Percentiles rank a stretch among this genome's conserved stretches.
These are phyloP conservation scores for Cymbidium sinense DNA, from an alignment of 106 monocot genomes.

Conservation along the genomic window DNA sequence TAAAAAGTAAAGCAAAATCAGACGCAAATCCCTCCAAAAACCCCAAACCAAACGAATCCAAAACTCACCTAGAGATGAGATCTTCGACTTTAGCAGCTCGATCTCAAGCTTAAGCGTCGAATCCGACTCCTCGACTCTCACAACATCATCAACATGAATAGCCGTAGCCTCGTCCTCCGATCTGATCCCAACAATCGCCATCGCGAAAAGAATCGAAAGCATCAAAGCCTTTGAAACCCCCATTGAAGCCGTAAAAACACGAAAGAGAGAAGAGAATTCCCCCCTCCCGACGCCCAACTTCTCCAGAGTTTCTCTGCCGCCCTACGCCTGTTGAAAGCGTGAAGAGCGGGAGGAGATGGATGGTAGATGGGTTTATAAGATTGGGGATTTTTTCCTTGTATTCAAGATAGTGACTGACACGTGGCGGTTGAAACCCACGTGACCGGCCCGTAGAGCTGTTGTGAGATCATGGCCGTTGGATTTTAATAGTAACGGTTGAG, in stretches of 20 bases:
- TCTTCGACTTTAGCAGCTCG: slow-evolving; percentile 32
- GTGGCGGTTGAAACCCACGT: neutral
- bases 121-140: slow-evolving; percentile 6
- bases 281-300: too few species aligned
- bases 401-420: neutral
- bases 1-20: neutral
- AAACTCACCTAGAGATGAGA: slow-evolving; percentile 23
- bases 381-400: neutral
- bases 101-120: slow-evolving; percentile 25
- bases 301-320: too few species aligned
- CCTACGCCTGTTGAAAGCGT: too few species aligned
- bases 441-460: neutral
- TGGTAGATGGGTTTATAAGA: neutral
- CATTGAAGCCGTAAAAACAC: slow-evolving; percentile 22
- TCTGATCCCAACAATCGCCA: slow-evolving; percentile 14
- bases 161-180: slow-evolving; percentile 19
- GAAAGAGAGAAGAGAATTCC: too few species aligned
- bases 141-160: slow-evolving; percentile 6
- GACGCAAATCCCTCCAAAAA: neutral
- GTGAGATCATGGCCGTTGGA: neutral
- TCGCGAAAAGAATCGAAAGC: slow-evolving; percentile 13
- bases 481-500: neutral
- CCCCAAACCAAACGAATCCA: neutral
- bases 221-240: slow-evolving; percentile 18
- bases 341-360: neutral